A percentile compares a stretch with the other conserved stretches of the same genome.
These are phyloP conservation scores for Pestalotiopsis sp. DNA, from an alignment of 2,329 filamentous ascomycete species.

Conservation along the genomic window DNA sequence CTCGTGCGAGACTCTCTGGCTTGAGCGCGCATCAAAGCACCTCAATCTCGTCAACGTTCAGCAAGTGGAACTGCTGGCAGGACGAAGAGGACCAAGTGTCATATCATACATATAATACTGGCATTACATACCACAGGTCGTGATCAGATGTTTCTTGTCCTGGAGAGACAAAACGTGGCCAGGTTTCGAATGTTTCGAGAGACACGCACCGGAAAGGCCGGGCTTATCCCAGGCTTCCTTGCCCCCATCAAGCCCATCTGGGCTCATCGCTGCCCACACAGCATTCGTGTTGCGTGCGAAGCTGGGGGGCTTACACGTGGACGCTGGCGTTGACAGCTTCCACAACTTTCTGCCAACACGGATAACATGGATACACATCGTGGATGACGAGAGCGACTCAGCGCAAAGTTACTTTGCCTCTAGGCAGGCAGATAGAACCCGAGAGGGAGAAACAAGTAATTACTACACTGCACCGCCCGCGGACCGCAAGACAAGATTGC, in stretches of 20 bases:
- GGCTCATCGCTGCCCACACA: background rate
- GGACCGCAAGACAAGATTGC: background rate
- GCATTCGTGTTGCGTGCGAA: background rate
- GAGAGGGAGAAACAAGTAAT: background rate
- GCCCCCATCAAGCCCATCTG: background rate
- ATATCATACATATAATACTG: background rate
- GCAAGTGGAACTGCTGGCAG: background rate
- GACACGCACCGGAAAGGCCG: background rate
- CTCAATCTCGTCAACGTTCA: background rate
- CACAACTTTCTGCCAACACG: background rate
- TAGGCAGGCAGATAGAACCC: background rate
- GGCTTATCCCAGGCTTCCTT: background rate
- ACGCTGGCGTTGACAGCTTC: background rate
- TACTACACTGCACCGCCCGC: background rate
- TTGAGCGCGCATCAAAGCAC: background rate
- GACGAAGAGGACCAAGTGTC: background rate
- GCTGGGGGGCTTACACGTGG: conserved; percentile 2
- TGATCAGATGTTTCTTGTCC: background rate
- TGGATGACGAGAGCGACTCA: background rate
- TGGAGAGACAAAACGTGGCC: background rate
- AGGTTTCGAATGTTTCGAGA: background rate
- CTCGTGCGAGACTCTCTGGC: background rate
- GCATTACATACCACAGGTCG: background rate
- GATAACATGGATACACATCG: background rate
- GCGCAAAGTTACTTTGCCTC: background rate